Evolutionary conservation across 768 basidiomycete species (phyloP), one percentile per base, ranked within the genome.

Genomic region (Inosperma sp.): DNA sequence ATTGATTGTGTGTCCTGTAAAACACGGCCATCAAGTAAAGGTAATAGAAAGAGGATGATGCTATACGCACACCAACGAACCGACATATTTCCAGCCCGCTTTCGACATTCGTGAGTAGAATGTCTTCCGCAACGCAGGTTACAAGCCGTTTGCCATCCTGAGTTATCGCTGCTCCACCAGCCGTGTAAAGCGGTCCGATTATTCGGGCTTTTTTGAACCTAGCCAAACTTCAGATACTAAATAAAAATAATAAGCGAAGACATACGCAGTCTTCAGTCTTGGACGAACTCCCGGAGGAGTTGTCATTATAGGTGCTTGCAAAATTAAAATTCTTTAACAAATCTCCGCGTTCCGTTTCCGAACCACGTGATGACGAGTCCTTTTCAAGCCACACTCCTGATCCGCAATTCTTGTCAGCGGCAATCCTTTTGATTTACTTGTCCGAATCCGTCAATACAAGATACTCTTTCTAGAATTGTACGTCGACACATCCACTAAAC

Each of bases 51-150:
- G 26, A 50, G n/a, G 22, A 12, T 17, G n/a, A 25, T 14, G 31
- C 19, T 17, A 7, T 5, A 79, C 91, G 64, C 64, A 97, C 94
- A 49, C 90, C 87, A 41, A 79, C 70, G 65, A 98, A 90, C 5
- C 86, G 80, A 65, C 87, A 92, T 27, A 96, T 80, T 53, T 85
- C 78, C 41, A 71, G 65, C 4, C 94, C 93, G 42, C 74, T 80
- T 35, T 75, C 70, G n/a, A 92, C 73, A 56, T 93, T 83, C 16
- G 93, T 95, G 42, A 94, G 68, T 14, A 97, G 63, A 5, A 88
- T 84, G 53, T 93, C 84, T 61, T 94, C 93, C 36, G 80, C 85
- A 10, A 98, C 81, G 56, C 93, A 93, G 30, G 92, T 93, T 45
- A 93, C 78, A 26, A 98, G 75, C 68, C 76, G 83, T 48, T 70